Percentiles rank a stretch among this genome's conserved stretches.
Evolutionary conservation across 2,329 filamentous ascomycete genomes (phyloP).

Genomic region (Ophiostoma sp.): DNA sequence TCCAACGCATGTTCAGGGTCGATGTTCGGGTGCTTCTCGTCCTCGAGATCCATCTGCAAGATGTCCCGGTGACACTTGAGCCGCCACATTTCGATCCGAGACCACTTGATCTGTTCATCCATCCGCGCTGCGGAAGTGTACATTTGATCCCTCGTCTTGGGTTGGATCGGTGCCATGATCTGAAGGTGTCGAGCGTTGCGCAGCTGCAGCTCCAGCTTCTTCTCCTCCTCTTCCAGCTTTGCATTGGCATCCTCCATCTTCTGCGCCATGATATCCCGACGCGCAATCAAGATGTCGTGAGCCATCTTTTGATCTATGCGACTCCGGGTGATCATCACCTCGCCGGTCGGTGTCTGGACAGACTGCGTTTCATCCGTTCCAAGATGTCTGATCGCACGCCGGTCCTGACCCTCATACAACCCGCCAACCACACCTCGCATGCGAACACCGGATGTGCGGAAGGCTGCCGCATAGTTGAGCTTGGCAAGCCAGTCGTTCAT

Average conservation of each 20-base stretch:
- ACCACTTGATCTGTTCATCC: slow-evolving; percentile 87
- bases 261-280: slow-evolving; percentile 73
- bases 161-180: slow-evolving; percentile 81
- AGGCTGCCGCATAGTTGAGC: slow-evolving; percentile 92
- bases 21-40: slow-evolving; percentile 53
- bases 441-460: slow-evolving; percentile 82
- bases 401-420: slow-evolving; percentile 75
- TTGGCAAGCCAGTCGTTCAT: slow-evolving; percentile 96
- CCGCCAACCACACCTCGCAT: slow-evolving; percentile 83
- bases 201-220: slow-evolving; percentile 74
- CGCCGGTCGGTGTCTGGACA: slow-evolving; percentile 65
- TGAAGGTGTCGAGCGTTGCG: slow-evolving; percentile 87
- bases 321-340: slow-evolving; percentile 66
- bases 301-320: slow-evolving; percentile 76
- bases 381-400: slow-evolving; percentile 65
- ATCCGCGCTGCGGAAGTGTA: slow-evolving; percentile 78
- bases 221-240: slow-evolving; percentile 65
- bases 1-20: slow-evolving; percentile 31
- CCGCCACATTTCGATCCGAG: slow-evolving; percentile 88
- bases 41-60: slow-evolving; percentile 74
- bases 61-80: slow-evolving; percentile 88
- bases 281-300: slow-evolving; percentile 75
- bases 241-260: slow-evolving; percentile 81
- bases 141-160: slow-evolving; percentile 81
- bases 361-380: slow-evolving; percentile 53